These are phyloP conservation scores for Blastomyces gilchristii DNA, from an alignment of 2,329 filamentous ascomycete genomes.

Conservation along the genomic window DNA sequence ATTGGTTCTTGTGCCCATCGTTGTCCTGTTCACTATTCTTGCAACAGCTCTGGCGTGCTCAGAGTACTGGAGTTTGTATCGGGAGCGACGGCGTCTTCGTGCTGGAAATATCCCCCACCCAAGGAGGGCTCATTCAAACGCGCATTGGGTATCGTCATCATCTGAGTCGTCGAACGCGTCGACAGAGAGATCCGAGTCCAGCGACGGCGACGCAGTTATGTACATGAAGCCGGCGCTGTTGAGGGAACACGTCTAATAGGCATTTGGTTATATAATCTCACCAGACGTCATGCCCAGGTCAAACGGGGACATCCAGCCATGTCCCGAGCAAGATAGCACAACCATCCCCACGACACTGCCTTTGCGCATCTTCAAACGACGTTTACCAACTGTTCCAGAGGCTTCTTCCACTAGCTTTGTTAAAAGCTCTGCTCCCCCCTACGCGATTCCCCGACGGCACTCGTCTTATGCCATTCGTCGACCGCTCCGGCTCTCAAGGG, in stretches of 20 bases:
- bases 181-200: constrained; percentile 25
- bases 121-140: constrained; percentile 24
- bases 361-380: constrained; percentile 41
- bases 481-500: neutral
- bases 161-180: constrained; percentile 24
- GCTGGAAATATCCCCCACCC: constrained; percentile 17
- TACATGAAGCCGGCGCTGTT: constrained; percentile 19
- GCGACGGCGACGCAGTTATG: constrained; percentile 20
- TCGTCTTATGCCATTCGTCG: constrained; percentile 18
- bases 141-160: constrained; percentile 12
- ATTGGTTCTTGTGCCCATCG: constrained; percentile 40
- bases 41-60: constrained; percentile 32
- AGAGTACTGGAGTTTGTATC: constrained; percentile 24
- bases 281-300: neutral
- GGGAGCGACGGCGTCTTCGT: constrained; percentile 19
- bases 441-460: constrained; percentile 20
- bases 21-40: constrained; percentile 33
- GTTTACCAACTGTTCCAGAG: constrained; percentile 18
- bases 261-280: neutral
- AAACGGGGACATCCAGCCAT: neutral
- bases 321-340: constrained; percentile 1
- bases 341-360: constrained; percentile 33
- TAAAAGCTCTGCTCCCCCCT: constrained; percentile 14
- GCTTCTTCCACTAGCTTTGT: neutral
- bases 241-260: constrained; percentile 14